These are phyloP conservation scores for Zygosaccharomyces pseudobailii DNA, from an alignment of 1,139 yeast species.

Conservation along the genomic window DNA sequence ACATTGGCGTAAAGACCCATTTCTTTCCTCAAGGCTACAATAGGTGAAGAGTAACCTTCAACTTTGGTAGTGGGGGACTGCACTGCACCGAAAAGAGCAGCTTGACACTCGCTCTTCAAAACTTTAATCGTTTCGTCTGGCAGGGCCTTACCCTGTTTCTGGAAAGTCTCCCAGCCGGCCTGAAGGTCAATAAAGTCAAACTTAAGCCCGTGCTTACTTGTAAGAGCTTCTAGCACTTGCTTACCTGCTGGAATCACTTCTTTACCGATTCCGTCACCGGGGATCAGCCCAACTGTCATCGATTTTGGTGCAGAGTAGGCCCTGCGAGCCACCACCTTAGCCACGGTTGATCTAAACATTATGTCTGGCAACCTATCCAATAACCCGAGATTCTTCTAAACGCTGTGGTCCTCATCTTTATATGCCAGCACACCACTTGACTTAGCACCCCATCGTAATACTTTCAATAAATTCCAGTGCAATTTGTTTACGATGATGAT, in stretches of 20 bases:
- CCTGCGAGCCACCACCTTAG: constrained; percentile 24
- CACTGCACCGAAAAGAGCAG: constrained; percentile 96
- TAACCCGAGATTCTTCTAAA: no score
- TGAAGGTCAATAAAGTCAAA: constrained; percentile 83
- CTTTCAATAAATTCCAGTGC: neutral
- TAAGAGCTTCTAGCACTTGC: constrained; percentile 76
- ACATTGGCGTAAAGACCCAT: constrained; percentile 93
- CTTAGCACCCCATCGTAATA: neutral
- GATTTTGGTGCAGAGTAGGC: constrained; percentile 24
- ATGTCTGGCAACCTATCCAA: neutral
- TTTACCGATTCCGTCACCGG: constrained; percentile 97
- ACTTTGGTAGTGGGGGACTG: constrained; percentile 92
- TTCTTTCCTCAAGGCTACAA: constrained; percentile 94
- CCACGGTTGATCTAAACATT: constrained; percentile 28
- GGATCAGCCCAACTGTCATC: constrained; percentile 57
- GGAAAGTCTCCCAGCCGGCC: constrained; percentile 93
- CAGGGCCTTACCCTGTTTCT: constrained; percentile 87
- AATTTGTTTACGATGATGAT: neutral
- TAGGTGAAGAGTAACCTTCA: constrained; percentile 95
- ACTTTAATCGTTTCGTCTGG: constrained; percentile 86
- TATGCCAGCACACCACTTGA: neutral
- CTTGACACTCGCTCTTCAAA: constrained; percentile 83
- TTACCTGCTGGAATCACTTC: constrained; percentile 96
- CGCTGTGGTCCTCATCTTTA: neutral
- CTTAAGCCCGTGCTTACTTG: constrained; percentile 64